A percentile compares a stretch with the other conserved stretches of the same genome.
Conservation (phyloP, 208 protist species). For the Giardia muris region DNA sequence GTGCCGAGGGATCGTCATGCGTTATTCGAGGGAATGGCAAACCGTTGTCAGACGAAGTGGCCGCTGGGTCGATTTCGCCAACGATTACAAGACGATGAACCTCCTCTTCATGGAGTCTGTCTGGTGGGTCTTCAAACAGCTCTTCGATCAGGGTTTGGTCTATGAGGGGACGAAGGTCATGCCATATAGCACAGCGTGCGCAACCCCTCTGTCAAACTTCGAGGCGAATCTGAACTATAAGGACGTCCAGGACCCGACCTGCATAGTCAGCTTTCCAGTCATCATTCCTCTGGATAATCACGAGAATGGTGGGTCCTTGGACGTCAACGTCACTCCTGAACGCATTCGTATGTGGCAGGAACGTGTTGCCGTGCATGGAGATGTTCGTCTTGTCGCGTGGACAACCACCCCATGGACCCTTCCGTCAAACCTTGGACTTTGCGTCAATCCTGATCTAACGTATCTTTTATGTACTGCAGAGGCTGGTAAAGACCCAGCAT, state of each 20-base stretch:
- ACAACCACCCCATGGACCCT: conserved; percentile 99
- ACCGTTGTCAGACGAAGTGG: conserved; percentile 74
- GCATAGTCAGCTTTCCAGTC: conserved; percentile 59
- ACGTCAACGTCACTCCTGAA: conserved; percentile 42
- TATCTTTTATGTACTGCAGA: conserved; percentile 60
- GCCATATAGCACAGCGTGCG: conserved; percentile 88
- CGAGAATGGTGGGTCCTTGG: conserved; percentile 56
- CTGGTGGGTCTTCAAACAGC: conserved; percentile 96
- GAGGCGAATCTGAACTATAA: conserved; percentile 94
- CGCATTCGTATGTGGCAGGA: not conserved
- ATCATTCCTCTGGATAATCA: conserved; percentile 46
- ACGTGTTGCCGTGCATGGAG: not conserved
- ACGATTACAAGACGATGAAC: conserved; percentile 98
- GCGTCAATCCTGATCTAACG: conserved; percentile 84
- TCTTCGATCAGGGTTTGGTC: conserved; percentile 86
- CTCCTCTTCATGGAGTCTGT: conserved; percentile 94
- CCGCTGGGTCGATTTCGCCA: conserved; percentile 97
- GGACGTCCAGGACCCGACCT: conserved; percentile 72
- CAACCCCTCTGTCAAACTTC: conserved; percentile 97
- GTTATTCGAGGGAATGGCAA: conserved; percentile 88
- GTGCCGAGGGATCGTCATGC: conserved; percentile 90
- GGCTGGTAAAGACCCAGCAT: conserved; percentile 62
- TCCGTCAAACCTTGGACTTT: conserved; percentile 90
- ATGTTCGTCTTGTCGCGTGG: conserved; percentile 63
- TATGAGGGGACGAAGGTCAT: conserved; percentile 98